Evolutionary conservation across 257 asterid genomes (phyloP).

Genomic region (Fraxinus quadrangulata): DNA sequence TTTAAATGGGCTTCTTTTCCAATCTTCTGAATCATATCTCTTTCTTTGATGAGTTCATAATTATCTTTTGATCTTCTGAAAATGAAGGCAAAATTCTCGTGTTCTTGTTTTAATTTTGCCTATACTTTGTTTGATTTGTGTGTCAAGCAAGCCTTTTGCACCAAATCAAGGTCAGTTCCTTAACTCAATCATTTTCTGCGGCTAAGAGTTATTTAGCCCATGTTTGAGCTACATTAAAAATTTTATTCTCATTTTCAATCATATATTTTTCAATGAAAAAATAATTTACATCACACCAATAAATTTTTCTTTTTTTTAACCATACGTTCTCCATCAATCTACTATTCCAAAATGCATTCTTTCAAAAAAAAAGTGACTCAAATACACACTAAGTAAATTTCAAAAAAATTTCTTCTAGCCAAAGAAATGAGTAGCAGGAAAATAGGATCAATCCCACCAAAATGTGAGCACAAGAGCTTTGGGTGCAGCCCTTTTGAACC

Average conservation of each 20-base stretch:
- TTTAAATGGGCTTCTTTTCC: background rate
- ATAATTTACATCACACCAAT: no score
- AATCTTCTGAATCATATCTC: background rate
- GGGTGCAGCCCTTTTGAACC: constrained; percentile 91
- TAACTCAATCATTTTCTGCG: background rate
- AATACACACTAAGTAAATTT: no score
- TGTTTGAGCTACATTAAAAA: no score
- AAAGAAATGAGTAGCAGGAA: constrained; percentile 30
- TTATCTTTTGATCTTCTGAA: constrained; percentile 25
- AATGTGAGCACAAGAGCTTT: constrained; percentile 73
- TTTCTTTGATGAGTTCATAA: background rate
- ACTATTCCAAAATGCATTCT: no score
- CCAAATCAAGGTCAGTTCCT: constrained; percentile 28
- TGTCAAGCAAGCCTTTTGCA: constrained; percentile 42
- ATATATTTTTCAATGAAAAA: no score
- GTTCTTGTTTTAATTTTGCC: constrained; percentile 34
- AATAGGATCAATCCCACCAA: constrained; percentile 83
- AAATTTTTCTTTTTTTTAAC: no score
- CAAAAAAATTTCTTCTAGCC: background rate
- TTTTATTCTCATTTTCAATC: no score
- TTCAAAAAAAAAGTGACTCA: no score
- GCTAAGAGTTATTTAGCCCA: no score
- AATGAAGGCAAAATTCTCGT: constrained; percentile 40
- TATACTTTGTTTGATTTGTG: constrained; percentile 38
- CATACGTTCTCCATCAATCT: no score